Evolutionary conservation across 192 early-diverging fungal genomes (phyloP), one percentile per base, ranked within the genome.

Genomic region (Fimicolochytrium jonesii): DNA sequence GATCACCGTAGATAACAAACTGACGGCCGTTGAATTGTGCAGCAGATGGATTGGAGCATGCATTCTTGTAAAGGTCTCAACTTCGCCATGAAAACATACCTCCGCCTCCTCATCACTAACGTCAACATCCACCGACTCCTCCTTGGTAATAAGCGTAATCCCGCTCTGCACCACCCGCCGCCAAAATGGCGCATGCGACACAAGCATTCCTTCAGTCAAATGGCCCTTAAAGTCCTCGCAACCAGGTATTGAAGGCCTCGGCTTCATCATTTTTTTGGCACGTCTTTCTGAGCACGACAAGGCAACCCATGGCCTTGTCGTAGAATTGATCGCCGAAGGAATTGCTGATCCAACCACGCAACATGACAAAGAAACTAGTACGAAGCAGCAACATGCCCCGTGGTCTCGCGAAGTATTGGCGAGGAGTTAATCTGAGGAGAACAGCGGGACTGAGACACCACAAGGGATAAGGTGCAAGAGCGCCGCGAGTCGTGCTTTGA

Each of bases 321-420:
- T 80, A 83, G 25, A 75, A 57, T 43, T 76, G 70, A 44, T 78
- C 71, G n/a, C 75, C 78, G 66, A 83, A 76, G 2, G 80, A 86
- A 2, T 73, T n/a, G n/a, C n/a, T n/a, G n/a, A n/a, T n/a, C n/a
- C n/a, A n/a, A n/a, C n/a, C n/a, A n/a, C n/a, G n/a, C n/a, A n/a
- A n/a, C n/a, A n/a, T n/a, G n/a, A n/a, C n/a, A n/a, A n/a, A n/a
- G n/a, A n/a, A n/a, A n/a, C n/a, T n/a, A n/a, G n/a, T n/a, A n/a
- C n/a, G n/a, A n/a, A n/a, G n/a, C n/a, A n/a, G n/a, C n/a, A n/a
- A n/a, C n/a, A n/a, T n/a, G n/a, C n/a, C n/a, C n/a, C n/a, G n/a
- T n/a, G n/a, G n/a, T n/a, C n/a, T n/a, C n/a, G n/a, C n/a, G n/a
- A n/a, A n/a, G n/a, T n/a, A n/a, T n/a, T n/a, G n/a, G n/a, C n/a